A percentile compares a stretch with the other conserved stretches of the same genome.
Conservation (phyloP, 495 filamentous ascomycete genomes). For the Peziza echinospora region DNA sequence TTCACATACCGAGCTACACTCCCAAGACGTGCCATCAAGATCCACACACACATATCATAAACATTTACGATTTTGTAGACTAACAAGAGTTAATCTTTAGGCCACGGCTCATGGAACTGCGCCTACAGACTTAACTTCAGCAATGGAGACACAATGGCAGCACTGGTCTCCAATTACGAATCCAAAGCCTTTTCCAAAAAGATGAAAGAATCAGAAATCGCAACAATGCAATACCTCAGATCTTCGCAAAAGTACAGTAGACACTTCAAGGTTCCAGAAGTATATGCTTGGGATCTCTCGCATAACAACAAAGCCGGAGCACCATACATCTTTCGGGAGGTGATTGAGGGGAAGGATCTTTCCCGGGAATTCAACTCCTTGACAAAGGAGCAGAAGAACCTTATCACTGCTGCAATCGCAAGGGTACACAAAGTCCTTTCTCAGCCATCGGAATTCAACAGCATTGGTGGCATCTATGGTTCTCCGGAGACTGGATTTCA, state of each 20-base stretch:
- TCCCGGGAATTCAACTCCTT: constrained; percentile 7
- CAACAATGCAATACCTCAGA: constrained; percentile 18
- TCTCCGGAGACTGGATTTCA: not conserved
- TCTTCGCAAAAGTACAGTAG: constrained; percentile 11
- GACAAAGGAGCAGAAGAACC: not conserved
- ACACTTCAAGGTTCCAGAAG: constrained; percentile 14
- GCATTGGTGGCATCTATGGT: constrained; percentile 18
- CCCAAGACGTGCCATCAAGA: too few relatives aligned
- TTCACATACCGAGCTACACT: too few relatives aligned
- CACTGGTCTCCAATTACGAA: constrained; percentile 19
- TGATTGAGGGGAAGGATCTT: constrained; percentile 17
- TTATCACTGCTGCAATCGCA: not conserved
- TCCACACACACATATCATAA: too few relatives aligned
- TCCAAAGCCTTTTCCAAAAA: constrained; percentile 15
- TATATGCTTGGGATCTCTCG: constrained; percentile 16
- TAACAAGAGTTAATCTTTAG: too few relatives aligned
- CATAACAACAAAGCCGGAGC: constrained; percentile 18
- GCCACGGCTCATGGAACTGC: constrained; percentile 19
- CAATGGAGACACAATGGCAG: constrained; percentile 16
- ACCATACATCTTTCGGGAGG: constrained; percentile 18
- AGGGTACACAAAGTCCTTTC: constrained; percentile 6
- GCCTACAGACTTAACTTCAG: constrained; percentile 16
- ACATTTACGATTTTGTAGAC: too few relatives aligned
- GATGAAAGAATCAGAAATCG: constrained; percentile 19
- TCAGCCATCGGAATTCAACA: constrained; percentile 17